Evolutionary conservation across 768 basidiomycete genomes (phyloP), one percentile per base, ranked within the genome.

Genomic region (Lactifluus rugatus): DNA sequence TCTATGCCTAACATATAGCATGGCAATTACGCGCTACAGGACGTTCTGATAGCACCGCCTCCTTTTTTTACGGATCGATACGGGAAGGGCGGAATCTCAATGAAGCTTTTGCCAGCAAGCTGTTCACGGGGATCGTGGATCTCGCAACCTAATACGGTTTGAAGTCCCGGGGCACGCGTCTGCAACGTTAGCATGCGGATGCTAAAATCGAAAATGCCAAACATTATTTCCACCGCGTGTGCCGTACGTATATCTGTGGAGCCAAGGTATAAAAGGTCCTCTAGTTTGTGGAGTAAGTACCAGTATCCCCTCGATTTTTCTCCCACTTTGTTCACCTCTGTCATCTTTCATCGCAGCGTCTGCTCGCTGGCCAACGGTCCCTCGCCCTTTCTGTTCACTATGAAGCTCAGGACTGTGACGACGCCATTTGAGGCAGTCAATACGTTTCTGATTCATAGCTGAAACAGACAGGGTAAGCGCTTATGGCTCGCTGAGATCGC

Each of bases 371-470:
- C 23, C 59, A 52, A 47, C 41, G n/a, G 49, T 41, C 49, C 44
- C 59, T 60, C 49, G 59, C 54, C 48, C 59, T 23, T 46, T 13
- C 21, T 44, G 32, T 47, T 56, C 25, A 17, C 54, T 60, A 56
- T 60, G 59, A 60, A 60, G 23, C 49, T 60, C 59, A 60, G 59
- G 44, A 56, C 5, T 37, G 49, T 2, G 49, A 60, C 23, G 48
- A 34, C 21, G 59, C 49, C 44, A 11, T 48, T 46, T 55, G 41
- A 37, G 44, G 54, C 49, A 26, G 36, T 46, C 54, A 8, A 45
- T 50, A 41, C 54, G 37, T 46, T 37, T 46, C 59, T 60, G 59
- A 60, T 60, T 60, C 59, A 60, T 60, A 60, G 59, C 59, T 54
- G 54, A 60, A 60, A 60, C 54, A 60, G 54, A 55, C 28, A 31